Conservation (phyloP, 495 filamentous ascomycete species). For the Neurospora sp. region DNA sequence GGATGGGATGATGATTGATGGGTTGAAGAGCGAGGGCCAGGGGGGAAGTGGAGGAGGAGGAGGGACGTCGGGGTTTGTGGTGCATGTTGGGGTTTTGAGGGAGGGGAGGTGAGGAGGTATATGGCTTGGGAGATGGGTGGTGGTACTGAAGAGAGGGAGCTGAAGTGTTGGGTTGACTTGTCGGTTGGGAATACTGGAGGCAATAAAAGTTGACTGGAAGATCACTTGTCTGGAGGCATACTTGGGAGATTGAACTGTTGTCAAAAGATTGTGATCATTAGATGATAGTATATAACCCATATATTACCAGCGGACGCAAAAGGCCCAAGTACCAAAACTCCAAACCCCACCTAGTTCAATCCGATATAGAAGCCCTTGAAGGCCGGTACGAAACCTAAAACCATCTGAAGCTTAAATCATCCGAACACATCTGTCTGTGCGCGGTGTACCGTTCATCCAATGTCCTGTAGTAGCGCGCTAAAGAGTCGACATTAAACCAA, state of each 20-base stretch:
- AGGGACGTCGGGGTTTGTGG: conserved; percentile 50
- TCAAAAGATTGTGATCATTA: not conserved
- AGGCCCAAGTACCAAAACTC: not conserved
- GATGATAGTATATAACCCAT: not conserved
- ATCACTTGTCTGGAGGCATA: not conserved
- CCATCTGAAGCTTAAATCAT: not conserved
- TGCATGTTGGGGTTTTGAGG: conserved; percentile 54
- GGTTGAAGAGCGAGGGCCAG: conserved; percentile 30
- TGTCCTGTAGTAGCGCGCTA: not conserved
- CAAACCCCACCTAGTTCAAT: not conserved
- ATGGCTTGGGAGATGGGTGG: not conserved
- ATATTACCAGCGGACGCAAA: not conserved
- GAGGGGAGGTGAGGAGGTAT: not conserved
- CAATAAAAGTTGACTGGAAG: not conserved
- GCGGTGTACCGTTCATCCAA: not conserved
- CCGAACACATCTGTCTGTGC: not conserved
- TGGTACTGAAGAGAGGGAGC: not conserved
- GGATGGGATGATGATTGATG: conserved; percentile 40
- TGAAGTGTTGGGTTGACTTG: not conserved
- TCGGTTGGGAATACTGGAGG: not conserved
- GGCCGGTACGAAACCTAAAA: not conserved
- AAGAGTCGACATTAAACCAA: conserved; percentile 31
- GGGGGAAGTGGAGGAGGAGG: not conserved
- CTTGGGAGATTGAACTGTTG: not conserved
- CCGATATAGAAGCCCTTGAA: not conserved